phyloP scores from a whole-genome alignment of 1,139 yeast genomes.

The Yamadazyma pseudoaaseri region DNA sequence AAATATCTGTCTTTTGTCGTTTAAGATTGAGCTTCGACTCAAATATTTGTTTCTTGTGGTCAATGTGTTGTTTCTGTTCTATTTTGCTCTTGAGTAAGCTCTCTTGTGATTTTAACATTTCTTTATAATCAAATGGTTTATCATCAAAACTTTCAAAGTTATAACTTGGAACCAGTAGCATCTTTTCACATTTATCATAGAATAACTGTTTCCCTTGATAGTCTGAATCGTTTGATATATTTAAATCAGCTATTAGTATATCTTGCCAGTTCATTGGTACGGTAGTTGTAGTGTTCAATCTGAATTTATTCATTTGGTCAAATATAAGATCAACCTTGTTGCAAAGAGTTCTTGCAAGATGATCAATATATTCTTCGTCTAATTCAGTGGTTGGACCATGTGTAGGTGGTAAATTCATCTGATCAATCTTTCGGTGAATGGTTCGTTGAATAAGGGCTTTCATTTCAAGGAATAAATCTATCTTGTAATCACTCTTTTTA shows the following conservation, averaged over 20 bases:
- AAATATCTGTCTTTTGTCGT: conserved; percentile 2
- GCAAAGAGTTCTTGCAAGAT: conserved; percentile 22
- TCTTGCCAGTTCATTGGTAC: conserved; percentile 14
- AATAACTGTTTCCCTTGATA: conserved; percentile 3
- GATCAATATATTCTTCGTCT: conserved; percentile 17
- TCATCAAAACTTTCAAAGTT: conserved; percentile 11
- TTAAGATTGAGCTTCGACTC: conserved; percentile 2
- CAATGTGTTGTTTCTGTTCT: conserved; percentile 5
- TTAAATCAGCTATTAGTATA: conserved; percentile 11
- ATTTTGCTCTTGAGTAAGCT: not conserved
- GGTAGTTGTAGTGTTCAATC: not conserved
- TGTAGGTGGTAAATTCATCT: conserved; percentile 8
- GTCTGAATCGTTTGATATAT: conserved; percentile 1
- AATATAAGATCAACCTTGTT: conserved; percentile 17
- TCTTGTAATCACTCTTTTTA: conserved; percentile 23
- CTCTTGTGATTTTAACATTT: conserved; percentile 4
- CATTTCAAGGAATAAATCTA: conserved; percentile 37
- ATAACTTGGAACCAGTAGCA: conserved; percentile 10
- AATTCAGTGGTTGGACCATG: conserved; percentile 19
- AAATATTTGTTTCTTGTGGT: conserved; percentile 8
- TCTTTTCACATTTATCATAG: conserved; percentile 10
- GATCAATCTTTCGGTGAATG: conserved; percentile 21
- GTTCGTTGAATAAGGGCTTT: conserved; percentile 35
- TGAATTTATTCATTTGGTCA: not conserved
- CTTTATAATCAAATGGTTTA: conserved; percentile 5